phyloP scores from a whole-genome alignment of 768 basidiomycete genomes.

The Grammothele lineata region DNA sequence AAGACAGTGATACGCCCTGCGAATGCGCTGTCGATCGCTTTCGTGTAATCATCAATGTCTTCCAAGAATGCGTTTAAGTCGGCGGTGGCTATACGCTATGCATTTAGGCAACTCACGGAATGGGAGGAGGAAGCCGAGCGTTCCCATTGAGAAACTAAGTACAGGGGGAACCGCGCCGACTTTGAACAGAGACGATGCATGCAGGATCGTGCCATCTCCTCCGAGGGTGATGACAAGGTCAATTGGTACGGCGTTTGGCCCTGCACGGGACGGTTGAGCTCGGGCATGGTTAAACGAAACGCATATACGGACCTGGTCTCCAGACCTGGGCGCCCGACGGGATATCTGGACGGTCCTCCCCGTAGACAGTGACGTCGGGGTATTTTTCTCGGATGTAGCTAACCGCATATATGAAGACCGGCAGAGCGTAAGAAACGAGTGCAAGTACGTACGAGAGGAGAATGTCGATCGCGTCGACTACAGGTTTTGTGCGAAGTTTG shows the following conservation, averaged over 20 bases:
- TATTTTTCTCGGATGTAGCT: conserved; percentile 29
- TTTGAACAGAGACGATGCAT: conserved; percentile 88
- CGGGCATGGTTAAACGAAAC: too few species aligned
- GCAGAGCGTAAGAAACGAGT: neutral
- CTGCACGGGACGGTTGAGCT: conserved; percentile 20
- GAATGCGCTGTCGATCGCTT: conserved; percentile 77
- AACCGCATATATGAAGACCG: neutral
- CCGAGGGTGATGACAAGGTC: conserved; percentile 89
- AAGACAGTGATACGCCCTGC: conserved; percentile 76
- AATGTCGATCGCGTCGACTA: conserved; percentile 71
- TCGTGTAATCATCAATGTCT: conserved; percentile 88
- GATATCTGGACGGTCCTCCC: conserved; percentile 44
- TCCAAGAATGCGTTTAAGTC: too few species aligned
- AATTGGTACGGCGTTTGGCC: conserved; percentile 55
- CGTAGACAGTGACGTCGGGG: conserved; percentile 28
- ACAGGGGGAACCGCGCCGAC: conserved; percentile 90
- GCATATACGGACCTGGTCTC: conserved; percentile 48
- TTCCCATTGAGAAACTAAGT: conserved; percentile 89
- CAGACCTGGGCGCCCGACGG: conserved; percentile 44
- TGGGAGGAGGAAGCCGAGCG: conserved; percentile 87
- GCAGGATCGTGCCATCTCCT: conserved; percentile 93
- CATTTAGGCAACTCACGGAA: conserved; percentile 90
- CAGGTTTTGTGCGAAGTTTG: conserved; percentile 74
- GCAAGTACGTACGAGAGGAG: conserved; percentile 54
- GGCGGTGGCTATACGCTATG: too few species aligned